Percentiles rank a stretch among this genome's conserved stretches.
Conservation (phyloP, 805 yeast genomes). For the Candida andamanensis region DNA sequence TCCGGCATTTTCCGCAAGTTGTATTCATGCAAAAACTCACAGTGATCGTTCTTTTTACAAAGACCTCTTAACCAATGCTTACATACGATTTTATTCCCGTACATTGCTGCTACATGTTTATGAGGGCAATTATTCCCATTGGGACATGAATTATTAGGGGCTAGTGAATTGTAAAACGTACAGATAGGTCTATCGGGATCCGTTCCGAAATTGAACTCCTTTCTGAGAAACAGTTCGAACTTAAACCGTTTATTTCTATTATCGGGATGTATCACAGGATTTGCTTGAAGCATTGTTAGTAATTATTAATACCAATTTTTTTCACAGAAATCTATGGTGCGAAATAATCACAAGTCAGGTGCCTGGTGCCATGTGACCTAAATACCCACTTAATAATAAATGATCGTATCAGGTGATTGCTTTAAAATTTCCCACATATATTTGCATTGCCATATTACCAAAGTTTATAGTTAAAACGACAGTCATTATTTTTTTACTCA, state of each 20-base stretch:
- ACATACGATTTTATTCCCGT: slow-evolving; percentile 68
- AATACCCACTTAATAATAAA: no score
- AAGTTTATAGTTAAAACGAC: no score
- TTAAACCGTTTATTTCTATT: slow-evolving; percentile 40
- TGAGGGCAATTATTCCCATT: slow-evolving; percentile 80
- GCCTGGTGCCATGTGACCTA: no score
- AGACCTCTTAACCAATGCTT: slow-evolving; percentile 98
- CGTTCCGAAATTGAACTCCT: slow-evolving; percentile 75
- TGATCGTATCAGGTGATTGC: no score
- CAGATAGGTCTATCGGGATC: slow-evolving; percentile 91
- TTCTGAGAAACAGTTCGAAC: slow-evolving; percentile 78
- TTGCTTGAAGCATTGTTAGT: slow-evolving; percentile 28
- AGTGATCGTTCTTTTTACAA: slow-evolving; percentile 93
- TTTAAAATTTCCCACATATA: no score
- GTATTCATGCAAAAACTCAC: slow-evolving; percentile 95
- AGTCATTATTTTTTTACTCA: no score
- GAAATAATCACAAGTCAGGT: no score
- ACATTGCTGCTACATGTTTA: slow-evolving; percentile 65
- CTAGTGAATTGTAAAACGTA: slow-evolving; percentile 51
- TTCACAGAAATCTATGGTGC: no score
- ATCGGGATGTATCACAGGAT: slow-evolving; percentile 38
- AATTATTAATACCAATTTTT: no score
- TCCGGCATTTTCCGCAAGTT: slow-evolving; percentile 95
- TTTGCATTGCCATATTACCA: no score
- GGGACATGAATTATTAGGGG: slow-evolving; percentile 74